Conservation (phyloP, 2,329 filamentous ascomycete genomes). For the Cladorrhinum sp. region DNA sequence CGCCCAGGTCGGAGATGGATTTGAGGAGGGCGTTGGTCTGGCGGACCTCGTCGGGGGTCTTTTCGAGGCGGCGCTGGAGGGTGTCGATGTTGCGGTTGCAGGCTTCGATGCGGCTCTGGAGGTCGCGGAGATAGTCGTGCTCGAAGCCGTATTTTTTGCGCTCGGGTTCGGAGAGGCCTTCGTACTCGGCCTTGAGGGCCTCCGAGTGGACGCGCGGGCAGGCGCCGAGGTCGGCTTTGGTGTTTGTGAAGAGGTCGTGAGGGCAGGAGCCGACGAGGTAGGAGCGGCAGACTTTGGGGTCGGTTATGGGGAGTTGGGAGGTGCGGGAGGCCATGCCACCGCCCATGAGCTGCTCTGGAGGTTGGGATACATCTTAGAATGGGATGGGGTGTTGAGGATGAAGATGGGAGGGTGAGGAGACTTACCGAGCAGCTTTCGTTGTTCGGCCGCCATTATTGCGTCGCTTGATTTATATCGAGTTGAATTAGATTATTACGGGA, state of each 20-base stretch:
- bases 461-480: not conserved
- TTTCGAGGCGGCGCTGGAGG: slow-evolving; percentile 86
- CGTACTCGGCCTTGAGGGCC: slow-evolving; percentile 84
- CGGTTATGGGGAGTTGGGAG: slow-evolving; percentile 80
- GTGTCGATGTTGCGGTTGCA: slow-evolving; percentile 92
- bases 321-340: slow-evolving; percentile 69
- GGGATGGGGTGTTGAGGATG: not conserved
- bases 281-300: slow-evolving; percentile 91
- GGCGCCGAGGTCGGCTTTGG: slow-evolving; percentile 90
- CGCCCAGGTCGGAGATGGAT: slow-evolving; percentile 75
- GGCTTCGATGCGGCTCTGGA: slow-evolving; percentile 94
- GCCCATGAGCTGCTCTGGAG: slow-evolving; percentile 84
- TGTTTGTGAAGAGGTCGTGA: slow-evolving; percentile 99
- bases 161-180: slow-evolving; percentile 66
- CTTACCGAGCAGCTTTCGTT: slow-evolving; percentile 86
- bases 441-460: slow-evolving; percentile 81
- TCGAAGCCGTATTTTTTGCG: slow-evolving; percentile 84
- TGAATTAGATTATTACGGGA: not conserved
- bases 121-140: slow-evolving; percentile 93
- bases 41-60: slow-evolving; percentile 94
- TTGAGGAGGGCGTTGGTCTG: slow-evolving; percentile 91
- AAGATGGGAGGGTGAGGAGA: slow-evolving; percentile 11
- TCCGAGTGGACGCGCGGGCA: slow-evolving; percentile 89
- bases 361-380: slow-evolving; percentile 8
- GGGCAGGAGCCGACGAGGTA: slow-evolving; percentile 93